Percentiles rank a stretch among this genome's conserved stretches.
Conservation (phyloP, 2,329 filamentous ascomycete species). For the Myriosclerotinia curreyana region DNA sequence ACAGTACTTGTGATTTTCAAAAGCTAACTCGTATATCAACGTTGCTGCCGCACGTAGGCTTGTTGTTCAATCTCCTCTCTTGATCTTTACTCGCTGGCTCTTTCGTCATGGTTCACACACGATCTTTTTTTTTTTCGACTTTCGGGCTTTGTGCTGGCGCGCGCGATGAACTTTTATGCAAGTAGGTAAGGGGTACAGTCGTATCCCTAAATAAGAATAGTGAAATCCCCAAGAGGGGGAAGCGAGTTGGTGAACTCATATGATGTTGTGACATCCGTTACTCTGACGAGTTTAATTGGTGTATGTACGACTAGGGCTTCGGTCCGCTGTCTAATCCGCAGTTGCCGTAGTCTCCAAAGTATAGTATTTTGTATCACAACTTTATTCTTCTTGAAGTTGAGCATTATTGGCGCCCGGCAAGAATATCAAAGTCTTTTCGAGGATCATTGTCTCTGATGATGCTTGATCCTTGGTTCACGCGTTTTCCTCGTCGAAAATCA, state of each 20-base stretch:
- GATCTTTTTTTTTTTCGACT: background rate
- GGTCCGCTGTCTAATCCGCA: slow-evolving; percentile 16
- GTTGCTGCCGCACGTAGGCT: slow-evolving; percentile 14
- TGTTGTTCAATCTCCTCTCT: slow-evolving; percentile 6
- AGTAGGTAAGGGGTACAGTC: slow-evolving; percentile 10
- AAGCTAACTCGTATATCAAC: slow-evolving; percentile 14
- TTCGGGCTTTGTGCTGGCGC: slow-evolving; percentile 17
- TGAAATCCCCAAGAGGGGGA: slow-evolving; percentile 17
- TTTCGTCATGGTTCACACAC: slow-evolving; percentile 2
- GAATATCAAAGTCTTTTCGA: background rate
- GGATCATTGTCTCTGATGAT: slow-evolving; percentile 14
- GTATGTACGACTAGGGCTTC: slow-evolving; percentile 18
- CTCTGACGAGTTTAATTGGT: slow-evolving; percentile 17
- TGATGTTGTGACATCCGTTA: slow-evolving; percentile 18
- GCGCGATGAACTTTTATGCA: slow-evolving; percentile 20
- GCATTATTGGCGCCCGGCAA: background rate
- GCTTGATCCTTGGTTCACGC: slow-evolving; percentile 20
- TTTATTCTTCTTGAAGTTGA: background rate
- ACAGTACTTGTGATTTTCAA: slow-evolving; percentile 6
- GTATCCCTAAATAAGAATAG: slow-evolving; percentile 16
- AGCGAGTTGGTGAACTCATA: slow-evolving; percentile 11
- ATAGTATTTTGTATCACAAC: background rate
- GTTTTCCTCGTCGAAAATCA: slow-evolving; percentile 21
- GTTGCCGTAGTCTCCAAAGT: slow-evolving; percentile 9
- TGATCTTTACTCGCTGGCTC: slow-evolving; percentile 19